These are phyloP conservation scores for Penstemon eatonii DNA, from an alignment of 257 asterid species.

Conservation along the genomic window DNA sequence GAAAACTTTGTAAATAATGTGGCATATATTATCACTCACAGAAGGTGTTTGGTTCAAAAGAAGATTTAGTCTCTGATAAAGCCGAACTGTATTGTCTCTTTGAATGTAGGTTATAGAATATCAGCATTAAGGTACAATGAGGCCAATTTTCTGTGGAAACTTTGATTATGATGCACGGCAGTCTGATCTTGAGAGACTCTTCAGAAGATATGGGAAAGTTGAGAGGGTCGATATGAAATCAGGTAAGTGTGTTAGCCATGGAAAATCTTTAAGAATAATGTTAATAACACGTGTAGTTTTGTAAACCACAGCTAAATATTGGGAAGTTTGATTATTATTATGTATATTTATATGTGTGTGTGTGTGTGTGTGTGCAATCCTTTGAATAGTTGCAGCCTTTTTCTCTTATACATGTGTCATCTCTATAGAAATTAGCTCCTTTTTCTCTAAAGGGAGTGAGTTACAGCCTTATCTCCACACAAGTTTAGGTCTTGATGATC, in stretches of 20 bases:
- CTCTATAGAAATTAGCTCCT: neutral
- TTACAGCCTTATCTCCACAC: neutral
- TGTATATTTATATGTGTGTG: neutral
- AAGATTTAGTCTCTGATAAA: slow-evolving; percentile 12
- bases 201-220: slow-evolving; percentile 74
- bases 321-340: neutral
- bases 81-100: slow-evolving; percentile 4
- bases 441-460: neutral
- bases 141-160: slow-evolving; percentile 79
- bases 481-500: neutral
- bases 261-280: neutral
- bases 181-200: slow-evolving; percentile 73
- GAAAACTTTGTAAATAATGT: neutral
- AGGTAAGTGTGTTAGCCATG: slow-evolving; percentile 47
- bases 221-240: slow-evolving; percentile 85
- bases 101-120: slow-evolving; percentile 22
- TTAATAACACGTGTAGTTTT: neutral
- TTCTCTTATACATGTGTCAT: neutral
- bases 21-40: neutral
- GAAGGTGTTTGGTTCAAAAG: neutral
- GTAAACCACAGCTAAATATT: neutral
- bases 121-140: slow-evolving; percentile 47
- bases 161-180: slow-evolving; percentile 81
- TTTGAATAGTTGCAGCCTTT: neutral
- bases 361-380: neutral